Base-by-base conservation (phyloP, 495 filamentous ascomycete species). In the Penicillium fimorum region DNA sequence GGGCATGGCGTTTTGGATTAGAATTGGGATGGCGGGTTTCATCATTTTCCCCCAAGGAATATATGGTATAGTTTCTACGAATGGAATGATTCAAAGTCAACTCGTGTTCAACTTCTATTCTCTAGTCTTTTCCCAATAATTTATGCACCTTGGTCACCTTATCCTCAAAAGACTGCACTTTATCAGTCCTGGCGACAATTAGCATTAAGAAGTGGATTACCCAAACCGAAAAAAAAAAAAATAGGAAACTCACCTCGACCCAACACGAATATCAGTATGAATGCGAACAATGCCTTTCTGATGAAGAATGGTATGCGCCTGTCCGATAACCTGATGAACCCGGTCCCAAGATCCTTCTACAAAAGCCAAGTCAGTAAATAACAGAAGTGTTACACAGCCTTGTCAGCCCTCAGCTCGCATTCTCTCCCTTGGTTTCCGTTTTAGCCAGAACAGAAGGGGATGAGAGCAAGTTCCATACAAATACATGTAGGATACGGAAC, bases 271-370 rank as follows among this genome's bases (percentile, higher is more conserved):
- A 71, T 94, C 91, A 40, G 84, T 88, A 75, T 98, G 94, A 29
- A 97, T 87, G 24, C 94, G 72, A 51, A 91, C 79, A 47, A 91
- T 82, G 27, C 93, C 94, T 48, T 84, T 85, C 60, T 86, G 75
- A 66, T 97, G 94, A 29, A 98, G 81, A 42, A 94, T 73, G 5
- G 79, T 82, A 74, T 98, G 94, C 15, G 90, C 91, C 72, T 96
- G 91, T 6, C 94, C 94, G 69, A 98, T 92, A 15, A 95, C 80
- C 53, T 74, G 80, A 82, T 94, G 91, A 32, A 96, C 92, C 41
- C 87, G 81, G 58, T 95, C 90, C 93, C 93, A 97, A 25, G 86
- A 79, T 15, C 94, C 93, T 71, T 97, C 93, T 94, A 62, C 24
- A 52, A 20, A 45, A 41, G 13, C 24, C 17, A 7, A 13, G 50